These are phyloP conservation scores for Fallopia convolvulus DNA, from an alignment of 148 eudicot genomes.

Conservation along the genomic window DNA sequence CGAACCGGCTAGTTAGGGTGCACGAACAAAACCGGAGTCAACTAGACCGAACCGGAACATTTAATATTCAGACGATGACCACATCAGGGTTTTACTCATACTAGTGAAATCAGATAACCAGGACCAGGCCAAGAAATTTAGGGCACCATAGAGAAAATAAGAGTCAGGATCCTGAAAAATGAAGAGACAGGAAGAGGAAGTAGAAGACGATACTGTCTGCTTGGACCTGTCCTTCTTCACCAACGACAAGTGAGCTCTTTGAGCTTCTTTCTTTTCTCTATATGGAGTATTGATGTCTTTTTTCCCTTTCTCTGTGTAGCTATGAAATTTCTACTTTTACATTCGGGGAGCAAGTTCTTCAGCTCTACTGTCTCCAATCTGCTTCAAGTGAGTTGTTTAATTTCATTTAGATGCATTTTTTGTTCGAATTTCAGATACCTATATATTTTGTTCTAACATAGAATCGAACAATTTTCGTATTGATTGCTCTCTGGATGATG, in stretches of 20 bases:
- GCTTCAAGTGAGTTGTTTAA: conserved; percentile 66
- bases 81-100: too few relatives aligned
- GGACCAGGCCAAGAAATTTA: too few relatives aligned
- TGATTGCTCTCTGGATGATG: background rate
- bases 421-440: background rate
- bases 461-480: background rate
- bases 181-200: conserved; percentile 19
- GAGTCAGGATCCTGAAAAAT: background rate
- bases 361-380: conserved; percentile 74
- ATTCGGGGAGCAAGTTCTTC: conserved; percentile 79
- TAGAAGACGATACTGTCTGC: conserved; percentile 42
- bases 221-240: conserved; percentile 77
- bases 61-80: too few relatives aligned
- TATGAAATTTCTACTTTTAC: conserved; percentile 74
- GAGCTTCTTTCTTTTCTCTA: background rate
- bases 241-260: conserved; percentile 54
- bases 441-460: background rate
- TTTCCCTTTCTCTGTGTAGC: conserved; percentile 27
- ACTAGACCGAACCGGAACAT: background rate
- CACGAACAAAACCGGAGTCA: background rate
- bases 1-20: background rate
- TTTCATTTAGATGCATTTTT: background rate
- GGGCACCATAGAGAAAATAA: too few relatives aligned
- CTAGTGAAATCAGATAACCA: too few relatives aligned
- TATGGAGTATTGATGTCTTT: background rate